Evolutionary conservation across 306 rosid genomes (phyloP), one percentile per base, ranked within the genome.

Genomic region (Castanopsis chinensis): DNA sequence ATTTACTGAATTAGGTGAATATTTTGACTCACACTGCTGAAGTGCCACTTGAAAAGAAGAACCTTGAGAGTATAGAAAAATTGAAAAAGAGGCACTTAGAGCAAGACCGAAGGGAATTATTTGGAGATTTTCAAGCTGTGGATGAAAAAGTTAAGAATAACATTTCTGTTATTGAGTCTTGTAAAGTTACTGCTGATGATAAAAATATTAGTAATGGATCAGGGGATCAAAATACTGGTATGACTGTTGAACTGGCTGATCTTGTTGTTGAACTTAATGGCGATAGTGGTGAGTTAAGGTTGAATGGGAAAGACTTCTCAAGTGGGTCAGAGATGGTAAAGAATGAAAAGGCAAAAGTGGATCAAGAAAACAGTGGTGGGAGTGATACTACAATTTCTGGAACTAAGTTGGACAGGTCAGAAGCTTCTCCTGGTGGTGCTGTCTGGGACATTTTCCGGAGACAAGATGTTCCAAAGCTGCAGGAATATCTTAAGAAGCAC

Each of bases 371-470:
- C 30, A 64, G 63, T 73, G 65, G 12, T 65, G 63, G 60, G 17
- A 76, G 18, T 72, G 72, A 74, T 32, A 69, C 37, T 2, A 41
- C 32, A 59, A 59, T 41, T 70, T 75, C 43, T 74, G 76, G 7
- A 68, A 77, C 67, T 67, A 69, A 23, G 18, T 52, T 71, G 64
- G 76, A 57, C 80, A 55, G 19, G 27, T 71, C 37, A 33, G 91
- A 81, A 76, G 78, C 54, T 23, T 70, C 83, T 19, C 97, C 85
- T 30, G 88, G 93, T 55, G 92, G 91, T 43, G 93, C 94, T 72
- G 90, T 91, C 77, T 89, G 97, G 93, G 97, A 91, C 74, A 91
- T 88, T 75, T 91, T 91, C 69, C 92, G 97, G 10, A 76, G 89
- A 74, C 86, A 91, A 83, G 96, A 91, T 54, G 91, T 86, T 52